These are phyloP conservation scores for Magnolia sinica DNA, from an alignment of 164 flowering plant species.

Conservation along the genomic window DNA sequence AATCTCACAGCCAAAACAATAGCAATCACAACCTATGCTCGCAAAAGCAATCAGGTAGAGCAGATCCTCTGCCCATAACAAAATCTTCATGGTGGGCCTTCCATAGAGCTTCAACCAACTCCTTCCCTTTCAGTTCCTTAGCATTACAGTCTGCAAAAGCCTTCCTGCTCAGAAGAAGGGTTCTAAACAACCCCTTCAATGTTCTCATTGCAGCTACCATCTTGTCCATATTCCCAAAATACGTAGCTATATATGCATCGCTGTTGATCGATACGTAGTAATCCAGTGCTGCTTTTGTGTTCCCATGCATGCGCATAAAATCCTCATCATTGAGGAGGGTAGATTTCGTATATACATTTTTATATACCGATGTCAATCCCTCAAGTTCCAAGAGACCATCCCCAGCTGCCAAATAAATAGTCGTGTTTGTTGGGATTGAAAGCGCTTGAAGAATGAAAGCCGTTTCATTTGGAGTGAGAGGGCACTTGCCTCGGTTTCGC, in stretches of 20 bases:
- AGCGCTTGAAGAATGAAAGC: constrained; percentile 73
- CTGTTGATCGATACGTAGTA: constrained; percentile 87
- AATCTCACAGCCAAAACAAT: background rate
- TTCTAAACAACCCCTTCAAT: constrained; percentile 55
- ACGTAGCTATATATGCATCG: constrained; percentile 85
- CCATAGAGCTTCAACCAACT: constrained; percentile 65
- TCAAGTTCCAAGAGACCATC: constrained; percentile 90
- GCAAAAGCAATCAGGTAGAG: constrained; percentile 92
- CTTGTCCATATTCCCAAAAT: constrained; percentile 99
- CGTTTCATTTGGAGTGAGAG: constrained; percentile 89
- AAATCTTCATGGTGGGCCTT: constrained; percentile 69
- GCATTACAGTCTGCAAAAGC: constrained; percentile 60
- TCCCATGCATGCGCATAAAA: constrained; percentile 84
- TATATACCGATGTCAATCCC: constrained; percentile 71
- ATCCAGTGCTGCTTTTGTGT: constrained; percentile 97
- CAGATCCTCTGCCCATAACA: constrained; percentile 75
- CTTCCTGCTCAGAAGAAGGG: constrained; percentile 72
- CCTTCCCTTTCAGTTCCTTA: constrained; percentile 51
- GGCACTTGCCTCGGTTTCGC: constrained; percentile 95
- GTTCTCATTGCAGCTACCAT: constrained; percentile 98
- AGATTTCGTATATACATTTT: constrained; percentile 74
- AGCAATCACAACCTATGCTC: constrained; percentile 57
- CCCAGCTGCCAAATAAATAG: constrained; percentile 90
- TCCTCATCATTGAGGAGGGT: constrained; percentile 58
- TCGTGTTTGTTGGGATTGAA: constrained; percentile 68